Percentiles rank a stretch among this genome's conserved stretches.
Evolutionary conservation across 179 eudicot species (phyloP).

Genomic region (Nepenthes alata): DNA sequence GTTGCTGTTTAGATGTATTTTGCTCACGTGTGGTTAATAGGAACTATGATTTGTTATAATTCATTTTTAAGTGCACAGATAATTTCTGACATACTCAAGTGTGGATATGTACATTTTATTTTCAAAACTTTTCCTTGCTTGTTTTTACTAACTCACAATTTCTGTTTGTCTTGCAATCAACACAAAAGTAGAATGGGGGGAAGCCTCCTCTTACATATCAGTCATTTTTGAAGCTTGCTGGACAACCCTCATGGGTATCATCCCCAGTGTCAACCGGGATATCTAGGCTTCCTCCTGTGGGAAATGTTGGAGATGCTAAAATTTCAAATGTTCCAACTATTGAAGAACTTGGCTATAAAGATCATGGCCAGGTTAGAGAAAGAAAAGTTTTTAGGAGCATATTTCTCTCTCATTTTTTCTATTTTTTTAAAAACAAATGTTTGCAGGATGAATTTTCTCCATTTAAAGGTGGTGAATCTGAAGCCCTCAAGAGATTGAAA

Average conservation of each 20-base stretch:
- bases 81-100: too few species aligned
- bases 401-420: not conserved
- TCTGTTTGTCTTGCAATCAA: not conserved
- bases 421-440: not conserved
- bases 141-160: not conserved
- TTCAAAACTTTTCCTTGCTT: not conserved
- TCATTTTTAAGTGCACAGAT: too few species aligned
- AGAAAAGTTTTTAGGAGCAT: not conserved
- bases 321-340: constrained; percentile 57
- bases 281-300: constrained; percentile 49
- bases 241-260: constrained; percentile 63
- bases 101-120: not conserved
- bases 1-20: too few species aligned
- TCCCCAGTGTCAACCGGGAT: constrained; percentile 41
- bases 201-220: constrained; percentile 73
- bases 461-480: constrained; percentile 84
- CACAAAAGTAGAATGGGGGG: constrained; percentile 53
- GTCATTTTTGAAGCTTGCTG: constrained; percentile 67
- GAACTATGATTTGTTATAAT: too few species aligned
- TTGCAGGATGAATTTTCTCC: constrained; percentile 65
- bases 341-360: constrained; percentile 61
- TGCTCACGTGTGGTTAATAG: too few species aligned
- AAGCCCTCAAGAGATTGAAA: constrained; percentile 60
- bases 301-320: constrained; percentile 28
- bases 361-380: constrained; percentile 38